These are phyloP conservation scores for Pneumocystis carinii DNA, from an alignment of 1,139 yeast species.

Conservation along the genomic window DNA sequence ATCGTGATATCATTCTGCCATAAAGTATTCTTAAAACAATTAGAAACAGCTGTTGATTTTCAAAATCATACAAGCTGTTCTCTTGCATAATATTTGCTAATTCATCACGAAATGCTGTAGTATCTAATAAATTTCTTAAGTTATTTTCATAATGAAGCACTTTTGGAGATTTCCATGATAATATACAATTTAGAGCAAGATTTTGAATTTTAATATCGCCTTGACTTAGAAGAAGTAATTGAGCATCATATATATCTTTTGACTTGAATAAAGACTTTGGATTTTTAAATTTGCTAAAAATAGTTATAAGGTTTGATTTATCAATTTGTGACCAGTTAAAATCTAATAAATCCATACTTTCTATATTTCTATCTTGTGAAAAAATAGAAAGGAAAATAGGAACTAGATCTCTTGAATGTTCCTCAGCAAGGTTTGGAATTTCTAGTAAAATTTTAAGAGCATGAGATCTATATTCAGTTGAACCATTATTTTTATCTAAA, in stretches of 20 bases:
- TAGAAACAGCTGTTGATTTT: constrained; percentile 49
- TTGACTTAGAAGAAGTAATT: constrained; percentile 47
- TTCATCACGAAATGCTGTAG: constrained; percentile 74
- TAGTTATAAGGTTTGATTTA: constrained; percentile 40
- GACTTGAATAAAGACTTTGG: constrained; percentile 38
- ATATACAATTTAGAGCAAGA: constrained; percentile 55
- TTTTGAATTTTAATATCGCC: constrained; percentile 51
- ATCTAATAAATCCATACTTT: constrained; percentile 15
- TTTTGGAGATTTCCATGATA: constrained; percentile 46
- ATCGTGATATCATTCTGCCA: constrained; percentile 44
- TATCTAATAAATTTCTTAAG: constrained; percentile 62
- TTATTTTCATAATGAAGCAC: constrained; percentile 59
- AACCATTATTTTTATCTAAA: constrained; percentile 3
- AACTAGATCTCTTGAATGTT: constrained; percentile 39
- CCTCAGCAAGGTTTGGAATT: constrained; percentile 55
- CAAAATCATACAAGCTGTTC: constrained; percentile 46
- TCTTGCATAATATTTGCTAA: constrained; percentile 45
- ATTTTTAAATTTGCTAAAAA: constrained; percentile 52
- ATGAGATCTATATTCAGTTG: constrained; percentile 25
- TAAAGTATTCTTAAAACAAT: constrained; percentile 62
- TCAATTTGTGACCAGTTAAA: constrained; percentile 42
- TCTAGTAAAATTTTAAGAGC: constrained; percentile 36
- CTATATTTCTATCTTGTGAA: constrained; percentile 19
- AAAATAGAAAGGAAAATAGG: constrained; percentile 30
- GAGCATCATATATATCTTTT: constrained; percentile 38